phyloP scores from a whole-genome alignment of 371 early-diverging fungal genomes.

The Capillidium heterosporum region DNA sequence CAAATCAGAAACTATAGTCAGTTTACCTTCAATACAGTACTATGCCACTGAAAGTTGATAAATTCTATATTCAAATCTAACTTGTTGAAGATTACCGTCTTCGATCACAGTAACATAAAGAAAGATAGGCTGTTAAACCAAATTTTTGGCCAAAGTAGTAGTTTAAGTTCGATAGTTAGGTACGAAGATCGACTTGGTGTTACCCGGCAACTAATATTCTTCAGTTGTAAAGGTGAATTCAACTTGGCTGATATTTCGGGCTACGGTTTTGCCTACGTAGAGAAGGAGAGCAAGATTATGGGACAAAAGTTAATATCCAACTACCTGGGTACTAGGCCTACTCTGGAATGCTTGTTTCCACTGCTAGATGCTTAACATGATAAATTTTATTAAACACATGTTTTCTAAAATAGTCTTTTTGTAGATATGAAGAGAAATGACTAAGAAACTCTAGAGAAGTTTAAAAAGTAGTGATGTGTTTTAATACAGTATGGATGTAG shows the following conservation, averaged over 20 bases:
- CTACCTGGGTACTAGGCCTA: conserved; percentile 35
- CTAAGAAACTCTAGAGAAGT: conserved; percentile 30
- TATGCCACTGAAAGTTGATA: conserved; percentile 41
- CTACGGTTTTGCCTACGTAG: conserved; percentile 68
- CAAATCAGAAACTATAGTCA: too few relatives aligned
- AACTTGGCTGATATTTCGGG: conserved; percentile 73
- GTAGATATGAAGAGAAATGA: conserved; percentile 35
- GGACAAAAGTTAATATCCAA: conserved; percentile 51
- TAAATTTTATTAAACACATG: conserved; percentile 5
- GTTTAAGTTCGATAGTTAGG: conserved; percentile 45
- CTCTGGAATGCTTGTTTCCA: conserved; percentile 41
- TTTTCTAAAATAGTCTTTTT: neutral
- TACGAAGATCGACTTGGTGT: conserved; percentile 56
- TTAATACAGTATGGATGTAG: conserved; percentile 18
- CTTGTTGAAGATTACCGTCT: conserved; percentile 44
- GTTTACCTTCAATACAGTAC: too few relatives aligned
- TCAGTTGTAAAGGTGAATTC: conserved; percentile 35
- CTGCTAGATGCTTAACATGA: conserved; percentile 68
- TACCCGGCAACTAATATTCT: conserved; percentile 69
- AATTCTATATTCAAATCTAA: conserved; percentile 34
- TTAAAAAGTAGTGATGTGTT: conserved; percentile 20
- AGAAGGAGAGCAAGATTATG: conserved; percentile 28
- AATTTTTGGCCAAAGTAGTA: conserved; percentile 39
- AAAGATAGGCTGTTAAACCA: neutral
- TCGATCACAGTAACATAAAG: conserved; percentile 17